Percentiles rank a stretch among this genome's conserved stretches.
phyloP scores from a whole-genome alignment of 2,329 filamentous ascomycete genomes.

The Hypoxylon sp. region DNA sequence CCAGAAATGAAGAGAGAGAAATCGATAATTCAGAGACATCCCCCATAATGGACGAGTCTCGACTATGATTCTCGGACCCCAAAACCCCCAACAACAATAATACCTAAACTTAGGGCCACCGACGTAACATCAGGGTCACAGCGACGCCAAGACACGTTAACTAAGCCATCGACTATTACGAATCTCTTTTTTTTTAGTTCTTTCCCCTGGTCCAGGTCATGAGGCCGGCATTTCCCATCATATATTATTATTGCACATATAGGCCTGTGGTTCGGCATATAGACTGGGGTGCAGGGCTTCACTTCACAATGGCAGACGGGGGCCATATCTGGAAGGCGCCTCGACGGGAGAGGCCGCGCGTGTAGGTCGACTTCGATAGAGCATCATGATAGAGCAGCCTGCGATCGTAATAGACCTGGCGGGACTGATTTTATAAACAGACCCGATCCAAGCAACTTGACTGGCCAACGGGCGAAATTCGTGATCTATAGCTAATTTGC shows the following conservation, averaged over 20 bases:
- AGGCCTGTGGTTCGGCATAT: constrained; percentile 37
- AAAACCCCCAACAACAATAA: constrained; percentile 6
- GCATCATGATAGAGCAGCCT: background rate
- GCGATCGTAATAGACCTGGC: constrained; percentile 7
- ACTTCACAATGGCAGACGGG: constrained; percentile 12
- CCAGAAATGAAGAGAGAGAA: constrained; percentile 27
- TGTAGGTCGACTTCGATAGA: constrained; percentile 12
- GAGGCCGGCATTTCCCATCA: constrained; percentile 18
- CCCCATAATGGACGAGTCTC: too few relatives aligned
- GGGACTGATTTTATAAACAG: constrained; percentile 1
- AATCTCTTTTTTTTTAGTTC: constrained; percentile 8
- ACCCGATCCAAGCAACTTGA: background rate
- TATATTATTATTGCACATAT: constrained; percentile 24
- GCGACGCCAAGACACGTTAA: constrained; percentile 25
- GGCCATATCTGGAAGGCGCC: constrained; percentile 22
- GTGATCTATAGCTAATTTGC: constrained; percentile 5
- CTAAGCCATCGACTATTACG: background rate
- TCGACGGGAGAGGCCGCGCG: constrained; percentile 16
- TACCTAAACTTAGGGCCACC: constrained; percentile 5
- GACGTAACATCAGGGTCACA: constrained; percentile 28
- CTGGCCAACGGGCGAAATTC: background rate
- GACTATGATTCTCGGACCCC: constrained; percentile 1
- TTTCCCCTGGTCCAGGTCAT: constrained; percentile 5
- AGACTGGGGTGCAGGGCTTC: constrained; percentile 36
- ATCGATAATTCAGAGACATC: constrained; percentile 30